A percentile compares a stretch with the other conserved stretches of the same genome.
Conservation (phyloP, 2,329 filamentous ascomycete genomes). For the Sporothrix protearum region DNA sequence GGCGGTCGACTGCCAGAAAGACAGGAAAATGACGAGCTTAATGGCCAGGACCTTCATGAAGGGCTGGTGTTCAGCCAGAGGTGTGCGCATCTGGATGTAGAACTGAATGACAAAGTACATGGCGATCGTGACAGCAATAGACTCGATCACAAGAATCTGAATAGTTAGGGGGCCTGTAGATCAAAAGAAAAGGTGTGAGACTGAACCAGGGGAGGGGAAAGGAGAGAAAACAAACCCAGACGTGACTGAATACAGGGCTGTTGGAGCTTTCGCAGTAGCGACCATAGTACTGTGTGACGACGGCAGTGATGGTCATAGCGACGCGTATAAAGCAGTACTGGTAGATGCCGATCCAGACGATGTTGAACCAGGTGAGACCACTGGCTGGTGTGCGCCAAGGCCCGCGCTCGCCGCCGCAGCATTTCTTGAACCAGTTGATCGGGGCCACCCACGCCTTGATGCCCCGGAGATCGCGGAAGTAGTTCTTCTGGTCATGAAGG, state of each 20-base stretch:
- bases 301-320: conserved; percentile 72
- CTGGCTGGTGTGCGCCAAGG: conserved; percentile 71
- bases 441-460: conserved; percentile 72
- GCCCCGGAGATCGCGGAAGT: conserved; percentile 66
- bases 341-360: conserved; percentile 77
- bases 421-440: conserved; percentile 65
- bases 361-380: conserved; percentile 87
- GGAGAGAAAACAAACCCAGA: conserved; percentile 59
- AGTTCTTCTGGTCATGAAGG: conserved; percentile 76
- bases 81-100: conserved; percentile 69
- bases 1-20: conserved; percentile 72
- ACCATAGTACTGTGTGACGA: conserved; percentile 65
- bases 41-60: conserved; percentile 81
- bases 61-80: conserved; percentile 65
- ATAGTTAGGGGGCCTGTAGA: neutral
- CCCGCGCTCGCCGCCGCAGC: conserved; percentile 65
- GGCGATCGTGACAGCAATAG: conserved; percentile 69
- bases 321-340: conserved; percentile 83
- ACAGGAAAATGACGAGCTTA: conserved; percentile 87
- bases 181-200: neutral
- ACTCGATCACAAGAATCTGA: conserved; percentile 65
- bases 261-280: conserved; percentile 77
- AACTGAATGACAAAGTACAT: conserved; percentile 90
- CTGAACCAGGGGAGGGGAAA: neutral
- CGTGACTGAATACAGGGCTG: conserved; percentile 73